Evolutionary conservation across 352 stramenopile genomes (phyloP), one percentile per base, ranked within the genome.

Genomic region (Pythium angustatum): DNA sequence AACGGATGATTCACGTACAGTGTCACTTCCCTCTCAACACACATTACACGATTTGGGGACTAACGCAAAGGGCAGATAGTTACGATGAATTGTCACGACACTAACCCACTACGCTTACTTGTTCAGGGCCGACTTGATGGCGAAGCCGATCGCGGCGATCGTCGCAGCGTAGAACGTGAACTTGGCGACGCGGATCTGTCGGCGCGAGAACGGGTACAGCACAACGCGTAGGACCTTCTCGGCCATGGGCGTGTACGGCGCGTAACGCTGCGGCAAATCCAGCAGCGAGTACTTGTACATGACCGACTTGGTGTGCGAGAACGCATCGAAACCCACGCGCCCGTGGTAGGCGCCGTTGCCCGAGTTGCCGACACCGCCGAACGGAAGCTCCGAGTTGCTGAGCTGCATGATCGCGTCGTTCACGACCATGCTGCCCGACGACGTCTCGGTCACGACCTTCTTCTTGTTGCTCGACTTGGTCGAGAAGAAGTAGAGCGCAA

Each of bases 321-420:
- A 93, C 10, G 78, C 75, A n/a, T 88, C 62, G 45, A 97, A 96
- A 36, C 82, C 82, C 56, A 79, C 69, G 44, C 86, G 78, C 10
- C 93, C 93, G 58, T 96, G 87, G 66, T 96, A 97, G 0, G 71
- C 58, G 11, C 92, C 91, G 62, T 89, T 86, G 51, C 92, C 93
- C 26, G 79, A 94, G 90, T 73, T 21, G 17, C 72, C 72, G 2
- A 79, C 69, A 28, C 72, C 72, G 22, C 72, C 72, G 53, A 79
- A 79, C 19, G 72, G 72, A 19, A 79, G 43, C 21, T 64, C 4
- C 1, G 21, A 21, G 55, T 79, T 79, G 26, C 55, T 48, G 27
- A 77, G 49, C 41, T 77, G 69, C 38, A 74, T 55, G n/a, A 77
- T 68, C 9, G 28, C 51, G 62, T 79, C 72, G 49, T 79, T 79